Evolutionary conservation across 2,329 filamentous ascomycete species (phyloP).

Genomic region (Aspergillus eucalypticola): DNA sequence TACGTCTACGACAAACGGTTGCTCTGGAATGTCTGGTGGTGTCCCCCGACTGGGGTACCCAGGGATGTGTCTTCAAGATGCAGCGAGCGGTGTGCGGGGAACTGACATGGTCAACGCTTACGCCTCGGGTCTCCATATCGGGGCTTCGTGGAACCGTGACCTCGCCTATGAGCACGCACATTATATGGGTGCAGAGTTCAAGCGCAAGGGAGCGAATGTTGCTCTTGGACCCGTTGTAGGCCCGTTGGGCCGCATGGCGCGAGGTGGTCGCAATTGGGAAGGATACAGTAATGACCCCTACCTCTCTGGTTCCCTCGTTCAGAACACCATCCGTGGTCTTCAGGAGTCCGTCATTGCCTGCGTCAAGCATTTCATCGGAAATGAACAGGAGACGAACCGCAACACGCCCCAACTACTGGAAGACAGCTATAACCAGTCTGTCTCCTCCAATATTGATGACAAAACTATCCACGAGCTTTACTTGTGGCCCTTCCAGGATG

Average conservation of each 20-base stretch:
- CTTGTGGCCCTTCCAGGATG: conserved; percentile 66
- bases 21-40: conserved; percentile 7
- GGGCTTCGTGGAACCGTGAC: conserved; percentile 55
- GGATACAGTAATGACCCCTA: conserved; percentile 44
- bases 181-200: conserved; percentile 61
- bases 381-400: conserved; percentile 57
- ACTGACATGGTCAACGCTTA: conserved; percentile 48
- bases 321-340: conserved; percentile 42
- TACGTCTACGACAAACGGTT: conserved; percentile 10
- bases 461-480: conserved; percentile 66
- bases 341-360: conserved; percentile 45
- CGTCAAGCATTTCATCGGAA: conserved; percentile 59
- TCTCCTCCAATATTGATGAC: conserved; percentile 66
- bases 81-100: conserved; percentile 12
- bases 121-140: conserved; percentile 43
- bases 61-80: conserved; percentile 16
- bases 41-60: conserved; percentile 13
- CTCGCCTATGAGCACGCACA: conserved; percentile 55
- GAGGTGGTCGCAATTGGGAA: conserved; percentile 49
- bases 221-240: conserved; percentile 43
- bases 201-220: conserved; percentile 48
- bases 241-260: conserved; percentile 45
- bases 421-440: conserved; percentile 42
- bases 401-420: conserved; percentile 30
- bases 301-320: conserved; percentile 40